These are phyloP conservation scores for Lactifluus volemus DNA, from an alignment of 768 basidiomycete genomes.

Conservation along the genomic window DNA sequence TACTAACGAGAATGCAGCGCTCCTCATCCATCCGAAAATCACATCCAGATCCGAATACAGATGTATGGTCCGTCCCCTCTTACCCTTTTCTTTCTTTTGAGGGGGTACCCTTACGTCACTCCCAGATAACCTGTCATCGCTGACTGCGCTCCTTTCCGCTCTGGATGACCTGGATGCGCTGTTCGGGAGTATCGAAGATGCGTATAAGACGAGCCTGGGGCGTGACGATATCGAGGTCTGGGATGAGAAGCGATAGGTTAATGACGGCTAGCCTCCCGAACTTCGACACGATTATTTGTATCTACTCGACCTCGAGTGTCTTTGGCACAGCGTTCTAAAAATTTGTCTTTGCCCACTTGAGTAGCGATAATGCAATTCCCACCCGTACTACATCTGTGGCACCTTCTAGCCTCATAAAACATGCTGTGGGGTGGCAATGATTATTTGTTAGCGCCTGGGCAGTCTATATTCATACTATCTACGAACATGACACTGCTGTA, in stretches of 20 bases:
- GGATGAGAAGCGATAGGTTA: conserved; percentile 52
- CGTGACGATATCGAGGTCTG: conserved; percentile 52
- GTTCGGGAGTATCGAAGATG: conserved; percentile 59
- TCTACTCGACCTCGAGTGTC: not conserved
- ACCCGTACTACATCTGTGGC: not conserved
- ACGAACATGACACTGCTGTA: too few relatives aligned
- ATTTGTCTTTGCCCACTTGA: not conserved
- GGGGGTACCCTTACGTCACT: not conserved
- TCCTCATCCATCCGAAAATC: conserved; percentile 95
- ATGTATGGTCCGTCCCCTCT: conserved; percentile 79
- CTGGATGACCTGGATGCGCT: conserved; percentile 71
- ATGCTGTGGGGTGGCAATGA: too few relatives aligned
- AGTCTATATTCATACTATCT: too few relatives aligned
- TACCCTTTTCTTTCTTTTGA: not conserved
- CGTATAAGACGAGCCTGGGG: conserved; percentile 53
- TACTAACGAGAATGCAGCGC: conserved; percentile 36
- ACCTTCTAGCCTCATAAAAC: too few relatives aligned
- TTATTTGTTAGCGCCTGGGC: too few relatives aligned
- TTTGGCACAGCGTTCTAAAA: not conserved
- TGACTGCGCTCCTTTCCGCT: conserved; percentile 69
- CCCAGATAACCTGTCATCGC: conserved; percentile 78
- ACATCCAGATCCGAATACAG: conserved; percentile 96
- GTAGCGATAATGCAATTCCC: not conserved
- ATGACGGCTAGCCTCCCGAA: not conserved
- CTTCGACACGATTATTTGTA: not conserved